Evolutionary conservation across 2,329 filamentous ascomycete genomes (phyloP).

Genomic region (Cladophialophora bantiana): DNA sequence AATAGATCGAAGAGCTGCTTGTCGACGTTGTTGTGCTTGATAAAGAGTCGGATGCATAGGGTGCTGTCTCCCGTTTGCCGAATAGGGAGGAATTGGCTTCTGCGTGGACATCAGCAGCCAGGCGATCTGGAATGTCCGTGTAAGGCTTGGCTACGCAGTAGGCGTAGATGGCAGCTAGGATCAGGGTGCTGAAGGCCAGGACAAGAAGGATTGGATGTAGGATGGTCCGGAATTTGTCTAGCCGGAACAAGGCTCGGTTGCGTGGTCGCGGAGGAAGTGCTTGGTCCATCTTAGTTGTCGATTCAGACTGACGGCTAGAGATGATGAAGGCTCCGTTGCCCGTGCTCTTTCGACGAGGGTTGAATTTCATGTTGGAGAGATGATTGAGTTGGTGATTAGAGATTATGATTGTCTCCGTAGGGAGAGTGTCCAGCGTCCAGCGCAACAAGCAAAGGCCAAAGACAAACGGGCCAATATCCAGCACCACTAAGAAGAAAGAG

Average conservation of each 20-base stretch:
- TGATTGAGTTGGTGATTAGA: conserved; percentile 17
- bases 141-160: conserved; percentile 40
- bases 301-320: conserved; percentile 19
- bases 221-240: conserved; percentile 32
- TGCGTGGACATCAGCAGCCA: conserved; percentile 27
- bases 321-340: conserved; percentile 31
- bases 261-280: conserved; percentile 18
- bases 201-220: conserved; percentile 34
- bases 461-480: background rate
- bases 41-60: background rate
- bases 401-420: background rate
- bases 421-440: conserved; percentile 24
- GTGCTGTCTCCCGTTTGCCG: conserved; percentile 16
- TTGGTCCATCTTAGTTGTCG: conserved; percentile 9
- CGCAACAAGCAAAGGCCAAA: conserved; percentile 9
- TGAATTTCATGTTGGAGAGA: conserved; percentile 27
- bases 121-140: conserved; percentile 32
- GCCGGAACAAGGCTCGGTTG: conserved; percentile 23
- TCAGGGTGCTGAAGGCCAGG: conserved; percentile 36
- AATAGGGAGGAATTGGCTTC: conserved; percentile 33
- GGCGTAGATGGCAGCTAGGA: conserved; percentile 38
- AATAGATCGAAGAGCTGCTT: background rate
- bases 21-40: background rate
- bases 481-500: background rate
- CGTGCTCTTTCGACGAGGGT: conserved; percentile 23